These are phyloP conservation scores for Gossypium ekmanianum DNA, from an alignment of 345 rosid species.

Conservation along the genomic window DNA sequence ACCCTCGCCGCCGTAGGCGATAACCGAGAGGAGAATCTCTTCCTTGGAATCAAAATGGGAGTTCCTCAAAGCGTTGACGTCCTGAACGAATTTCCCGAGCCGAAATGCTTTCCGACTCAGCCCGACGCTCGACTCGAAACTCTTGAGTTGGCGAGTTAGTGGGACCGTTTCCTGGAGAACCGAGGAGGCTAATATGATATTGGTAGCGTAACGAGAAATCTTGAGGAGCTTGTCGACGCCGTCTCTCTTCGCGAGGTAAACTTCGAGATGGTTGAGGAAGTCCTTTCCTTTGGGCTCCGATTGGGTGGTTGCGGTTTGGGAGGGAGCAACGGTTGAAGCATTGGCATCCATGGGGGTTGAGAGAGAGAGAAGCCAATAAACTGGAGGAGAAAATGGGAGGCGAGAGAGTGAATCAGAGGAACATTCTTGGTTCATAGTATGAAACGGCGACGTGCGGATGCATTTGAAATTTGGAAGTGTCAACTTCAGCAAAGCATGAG, in stretches of 20 bases:
- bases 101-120: constrained; percentile 95
- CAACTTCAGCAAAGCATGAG: not conserved
- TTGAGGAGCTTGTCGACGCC: constrained; percentile 92
- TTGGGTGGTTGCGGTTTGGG: not conserved
- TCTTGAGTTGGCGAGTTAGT: constrained; percentile 44
- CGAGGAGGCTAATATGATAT: constrained; percentile 70
- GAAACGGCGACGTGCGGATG: not conserved
- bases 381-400: not conserved
- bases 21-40: constrained; percentile 36
- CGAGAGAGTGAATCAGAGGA: not conserved
- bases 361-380: not conserved
- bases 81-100: constrained; percentile 87
- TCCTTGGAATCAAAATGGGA: constrained; percentile 44
- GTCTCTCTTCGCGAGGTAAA: constrained; percentile 70
- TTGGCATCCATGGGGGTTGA: constrained; percentile 35
- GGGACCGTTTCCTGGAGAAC: constrained; percentile 44
- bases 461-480: not conserved
- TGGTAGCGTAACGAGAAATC: constrained; percentile 82
- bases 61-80: constrained; percentile 60
- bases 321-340: constrained; percentile 13
- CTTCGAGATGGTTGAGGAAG: constrained; percentile 68
- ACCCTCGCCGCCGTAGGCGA: constrained; percentile 89
- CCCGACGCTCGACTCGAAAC: constrained; percentile 94
- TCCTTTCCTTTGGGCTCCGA: constrained; percentile 35
- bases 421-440: not conserved